Conservation (phyloP, 2,329 filamentous ascomycete species). For the Fusarium chaquense region DNA sequence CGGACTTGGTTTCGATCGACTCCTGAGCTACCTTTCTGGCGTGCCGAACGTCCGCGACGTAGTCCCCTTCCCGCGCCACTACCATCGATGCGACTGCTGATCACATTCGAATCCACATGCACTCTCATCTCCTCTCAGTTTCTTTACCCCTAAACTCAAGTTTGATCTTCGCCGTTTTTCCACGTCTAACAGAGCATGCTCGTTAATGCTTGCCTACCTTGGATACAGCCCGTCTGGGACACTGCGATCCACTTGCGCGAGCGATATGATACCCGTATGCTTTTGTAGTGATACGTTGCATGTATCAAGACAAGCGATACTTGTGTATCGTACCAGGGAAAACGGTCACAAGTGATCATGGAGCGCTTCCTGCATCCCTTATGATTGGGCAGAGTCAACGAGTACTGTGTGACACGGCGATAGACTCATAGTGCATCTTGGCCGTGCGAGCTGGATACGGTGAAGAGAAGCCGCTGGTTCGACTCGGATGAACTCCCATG, state of each 20-base stretch:
- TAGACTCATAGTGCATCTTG: constrained; percentile 5
- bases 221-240: constrained; percentile 30
- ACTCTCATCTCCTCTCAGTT: constrained; percentile 6
- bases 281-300: constrained; percentile 40
- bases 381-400: constrained; percentile 19
- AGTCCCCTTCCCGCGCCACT: constrained; percentile 85
- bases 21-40: constrained; percentile 85
- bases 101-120: not conserved
- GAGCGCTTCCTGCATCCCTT: constrained; percentile 11
- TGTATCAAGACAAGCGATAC: constrained; percentile 43
- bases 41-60: constrained; percentile 86
- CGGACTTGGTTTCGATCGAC: constrained; percentile 88
- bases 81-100: constrained; percentile 71
- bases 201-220: constrained; percentile 49
- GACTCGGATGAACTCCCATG: constrained; percentile 18
- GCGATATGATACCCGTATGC: constrained; percentile 42
- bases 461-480: constrained; percentile 26
- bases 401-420: constrained; percentile 28
- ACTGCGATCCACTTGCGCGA: constrained; percentile 23
- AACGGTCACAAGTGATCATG: constrained; percentile 21
- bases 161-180: constrained; percentile 14
- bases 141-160: not conserved
- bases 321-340: constrained; percentile 27
- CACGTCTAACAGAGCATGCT: constrained; percentile 20
- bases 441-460: constrained; percentile 27